These are phyloP conservation scores for Ceratobasidium papillatum DNA, from an alignment of 1,284 basidiomycete species.

Conservation along the genomic window DNA sequence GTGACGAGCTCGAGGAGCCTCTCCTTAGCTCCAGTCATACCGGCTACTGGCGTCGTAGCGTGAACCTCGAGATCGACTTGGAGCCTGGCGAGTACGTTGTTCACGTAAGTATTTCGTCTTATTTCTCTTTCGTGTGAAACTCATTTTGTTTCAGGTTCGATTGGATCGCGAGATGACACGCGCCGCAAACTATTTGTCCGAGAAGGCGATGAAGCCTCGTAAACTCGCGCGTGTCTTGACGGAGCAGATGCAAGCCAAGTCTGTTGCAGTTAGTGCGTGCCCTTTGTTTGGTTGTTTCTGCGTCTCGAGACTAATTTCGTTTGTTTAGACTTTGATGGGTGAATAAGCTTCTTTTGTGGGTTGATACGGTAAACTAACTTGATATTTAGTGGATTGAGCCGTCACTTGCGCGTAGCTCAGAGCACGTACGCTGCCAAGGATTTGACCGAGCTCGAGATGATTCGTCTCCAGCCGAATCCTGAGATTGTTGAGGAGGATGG, in stretches of 20 bases:
- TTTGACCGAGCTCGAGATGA: constrained; percentile 52
- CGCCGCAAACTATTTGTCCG: constrained; percentile 37
- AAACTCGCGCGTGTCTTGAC: constrained; percentile 50
- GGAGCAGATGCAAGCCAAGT: constrained; percentile 57
- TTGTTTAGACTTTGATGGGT: constrained; percentile 50
- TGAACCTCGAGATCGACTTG: constrained; percentile 56
- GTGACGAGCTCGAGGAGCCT: constrained; percentile 49
- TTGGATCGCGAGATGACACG: constrained; percentile 52
- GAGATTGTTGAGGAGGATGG: constrained; percentile 27
- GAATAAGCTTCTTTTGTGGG: background rate
- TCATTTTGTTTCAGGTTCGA: constrained; percentile 52
- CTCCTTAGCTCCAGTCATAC: constrained; percentile 54
- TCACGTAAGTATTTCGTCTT: constrained; percentile 54
- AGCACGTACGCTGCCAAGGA: constrained; percentile 53
- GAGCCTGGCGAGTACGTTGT: constrained; percentile 63
- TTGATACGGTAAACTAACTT: background rate
- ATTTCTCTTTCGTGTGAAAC: background rate
- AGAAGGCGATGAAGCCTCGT: constrained; percentile 42
- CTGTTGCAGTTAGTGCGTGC: constrained; percentile 56
- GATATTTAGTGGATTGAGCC: constrained; percentile 46
- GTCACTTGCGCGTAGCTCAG: constrained; percentile 52
- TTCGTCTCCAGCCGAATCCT: constrained; percentile 39
- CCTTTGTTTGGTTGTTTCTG: background rate
- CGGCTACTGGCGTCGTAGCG: constrained; percentile 53
- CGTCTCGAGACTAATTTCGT: background rate